A percentile compares a stretch with the other conserved stretches of the same genome.
Evolutionary conservation across 2,329 filamentous ascomycete species (phyloP).

Genomic region (Diplodia corticola): DNA sequence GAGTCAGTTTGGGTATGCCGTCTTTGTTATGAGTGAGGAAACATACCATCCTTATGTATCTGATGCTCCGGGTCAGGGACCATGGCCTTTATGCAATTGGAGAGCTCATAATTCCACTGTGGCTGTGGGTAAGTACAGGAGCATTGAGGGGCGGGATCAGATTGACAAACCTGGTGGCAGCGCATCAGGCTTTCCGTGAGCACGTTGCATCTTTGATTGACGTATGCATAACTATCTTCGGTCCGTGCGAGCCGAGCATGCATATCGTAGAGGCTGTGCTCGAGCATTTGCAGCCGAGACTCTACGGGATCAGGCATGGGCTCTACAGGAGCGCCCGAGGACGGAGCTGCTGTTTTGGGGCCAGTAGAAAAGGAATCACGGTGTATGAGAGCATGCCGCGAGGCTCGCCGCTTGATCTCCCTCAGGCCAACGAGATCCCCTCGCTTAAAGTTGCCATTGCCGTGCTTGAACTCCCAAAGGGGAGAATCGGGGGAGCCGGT

Average conservation of each 20-base stretch:
- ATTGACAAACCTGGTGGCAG: slow-evolving; percentile 61
- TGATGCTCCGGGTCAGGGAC: slow-evolving; percentile 74
- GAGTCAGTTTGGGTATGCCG: slow-evolving; percentile 13
- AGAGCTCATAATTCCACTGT: slow-evolving; percentile 84
- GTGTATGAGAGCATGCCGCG: slow-evolving; percentile 88
- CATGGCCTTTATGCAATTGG: slow-evolving; percentile 70
- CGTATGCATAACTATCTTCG: slow-evolving; percentile 77
- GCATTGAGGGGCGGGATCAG: background rate
- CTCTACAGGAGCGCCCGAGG: slow-evolving; percentile 82
- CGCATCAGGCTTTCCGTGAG: slow-evolving; percentile 78
- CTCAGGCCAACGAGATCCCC: slow-evolving; percentile 87
- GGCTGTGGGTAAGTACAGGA: slow-evolving; percentile 23
- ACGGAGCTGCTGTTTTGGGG: slow-evolving; percentile 71
- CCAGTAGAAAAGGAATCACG: slow-evolving; percentile 77
- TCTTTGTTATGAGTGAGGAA: background rate
- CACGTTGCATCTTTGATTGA: slow-evolving; percentile 78
- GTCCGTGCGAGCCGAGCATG: slow-evolving; percentile 73
- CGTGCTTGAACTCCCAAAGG: slow-evolving; percentile 98
- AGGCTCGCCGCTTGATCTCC: slow-evolving; percentile 94
- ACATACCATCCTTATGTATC: slow-evolving; percentile 79
- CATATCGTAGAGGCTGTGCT: slow-evolving; percentile 81
- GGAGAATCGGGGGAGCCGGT: slow-evolving; percentile 90
- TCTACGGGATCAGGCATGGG: slow-evolving; percentile 79
- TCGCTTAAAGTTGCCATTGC: slow-evolving; percentile 93
- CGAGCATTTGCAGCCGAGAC: slow-evolving; percentile 70